Evolutionary conservation across 192 early-diverging fungal genomes (phyloP).

Genomic region (Backusella circina): DNA sequence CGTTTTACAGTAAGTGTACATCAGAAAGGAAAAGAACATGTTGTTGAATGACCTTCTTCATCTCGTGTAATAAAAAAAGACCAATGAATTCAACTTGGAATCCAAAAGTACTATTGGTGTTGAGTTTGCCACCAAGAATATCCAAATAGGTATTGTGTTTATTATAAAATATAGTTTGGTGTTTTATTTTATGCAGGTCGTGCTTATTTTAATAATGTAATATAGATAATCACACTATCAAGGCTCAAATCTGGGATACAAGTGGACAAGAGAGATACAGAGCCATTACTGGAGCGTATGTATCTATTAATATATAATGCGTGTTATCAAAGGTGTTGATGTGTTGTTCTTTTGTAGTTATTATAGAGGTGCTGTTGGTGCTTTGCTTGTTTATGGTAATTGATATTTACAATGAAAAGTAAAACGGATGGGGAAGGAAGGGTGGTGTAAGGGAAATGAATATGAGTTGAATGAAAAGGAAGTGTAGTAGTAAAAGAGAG

Average conservation of each 20-base stretch:
- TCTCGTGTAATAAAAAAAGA: constrained; percentile 15
- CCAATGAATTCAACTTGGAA: constrained; percentile 49
- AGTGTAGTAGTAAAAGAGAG: background rate
- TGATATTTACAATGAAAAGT: constrained; percentile 25
- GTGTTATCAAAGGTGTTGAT: background rate
- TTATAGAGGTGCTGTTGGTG: constrained; percentile 90
- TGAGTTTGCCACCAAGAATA: constrained; percentile 46
- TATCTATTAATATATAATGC: background rate
- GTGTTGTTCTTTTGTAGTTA: constrained; percentile 57
- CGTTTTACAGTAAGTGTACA: constrained; percentile 38
- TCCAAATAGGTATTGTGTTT: constrained; percentile 28
- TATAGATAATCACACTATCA: constrained; percentile 38
- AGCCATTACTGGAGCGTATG: constrained; percentile 66
- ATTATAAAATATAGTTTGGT: background rate
- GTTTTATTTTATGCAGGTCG: background rate
- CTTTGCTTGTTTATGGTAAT: constrained; percentile 82
- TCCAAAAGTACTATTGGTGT: constrained; percentile 49
- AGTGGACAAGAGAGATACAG: constrained; percentile 93
- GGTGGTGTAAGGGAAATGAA: background rate
- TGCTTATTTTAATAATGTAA: background rate
- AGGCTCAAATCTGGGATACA: constrained; percentile 57
- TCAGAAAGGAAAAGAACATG: background rate
- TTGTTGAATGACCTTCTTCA: background rate
- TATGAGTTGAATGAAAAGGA: background rate
- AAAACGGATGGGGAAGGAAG: background rate